Percentiles rank a stretch among this genome's conserved stretches.
phyloP scores from a whole-genome alignment of 83 land plant species.

The Picea abies region DNA sequence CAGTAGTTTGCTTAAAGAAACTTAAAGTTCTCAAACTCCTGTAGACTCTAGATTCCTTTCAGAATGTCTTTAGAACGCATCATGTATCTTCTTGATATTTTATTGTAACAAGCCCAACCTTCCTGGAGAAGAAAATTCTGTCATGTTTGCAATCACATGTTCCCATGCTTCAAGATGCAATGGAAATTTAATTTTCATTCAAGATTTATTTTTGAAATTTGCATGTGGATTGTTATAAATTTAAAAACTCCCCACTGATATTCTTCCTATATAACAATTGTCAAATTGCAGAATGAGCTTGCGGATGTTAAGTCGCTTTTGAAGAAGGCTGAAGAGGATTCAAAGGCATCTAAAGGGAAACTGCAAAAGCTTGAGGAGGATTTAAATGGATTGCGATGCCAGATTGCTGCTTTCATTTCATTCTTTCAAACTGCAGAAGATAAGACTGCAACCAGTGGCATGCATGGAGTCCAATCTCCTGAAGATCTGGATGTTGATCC shows the following conservation, averaged over 20 bases:
- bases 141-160: background rate
- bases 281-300: constrained; percentile 12
- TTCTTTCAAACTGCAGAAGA: constrained; percentile 1
- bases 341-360: constrained; percentile 8
- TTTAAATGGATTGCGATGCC: constrained; percentile 7
- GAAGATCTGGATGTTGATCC: constrained; percentile 4
- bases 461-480: background rate
- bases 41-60: background rate
- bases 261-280: background rate
- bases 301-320: constrained; percentile 9
- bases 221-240: background rate
- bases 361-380: constrained; percentile 11
- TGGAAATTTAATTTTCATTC: background rate
- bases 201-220: background rate
- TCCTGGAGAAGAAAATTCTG: background rate
- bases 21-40: too few species aligned
- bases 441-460: background rate
- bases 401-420: constrained; percentile 2
- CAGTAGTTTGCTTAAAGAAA: background rate
- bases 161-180: background rate
- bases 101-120: background rate
- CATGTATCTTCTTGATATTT: background rate
- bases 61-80: background rate
- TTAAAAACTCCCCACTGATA: background rate
- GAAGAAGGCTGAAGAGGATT: constrained; percentile 12